These are phyloP conservation scores for Cucurbita moschata DNA, from an alignment of 306 rosid genomes.

Conservation along the genomic window DNA sequence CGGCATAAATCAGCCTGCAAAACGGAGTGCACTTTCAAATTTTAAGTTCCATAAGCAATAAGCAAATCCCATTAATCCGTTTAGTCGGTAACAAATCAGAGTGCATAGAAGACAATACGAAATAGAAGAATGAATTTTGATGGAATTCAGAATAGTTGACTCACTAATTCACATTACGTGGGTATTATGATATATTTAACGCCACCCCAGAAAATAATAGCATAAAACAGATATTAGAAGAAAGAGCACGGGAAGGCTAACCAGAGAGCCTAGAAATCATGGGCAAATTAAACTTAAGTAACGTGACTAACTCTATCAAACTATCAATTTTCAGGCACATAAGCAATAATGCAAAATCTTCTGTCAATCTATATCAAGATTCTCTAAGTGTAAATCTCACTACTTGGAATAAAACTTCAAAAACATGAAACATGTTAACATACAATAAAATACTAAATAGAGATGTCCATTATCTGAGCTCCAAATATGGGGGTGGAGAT, in stretches of 20 bases:
- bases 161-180: background rate
- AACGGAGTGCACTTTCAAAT: background rate
- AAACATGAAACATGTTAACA: background rate
- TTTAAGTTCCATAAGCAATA: background rate
- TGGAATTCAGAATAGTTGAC: background rate
- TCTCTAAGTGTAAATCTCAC: background rate
- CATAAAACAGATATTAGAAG: background rate
- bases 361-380: too few relatives aligned
- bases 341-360: background rate
- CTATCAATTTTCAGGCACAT: background rate
- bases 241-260: background rate
- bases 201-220: background rate
- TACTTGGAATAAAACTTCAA: background rate
- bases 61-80: background rate
- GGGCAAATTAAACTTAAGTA: background rate
- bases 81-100: background rate
- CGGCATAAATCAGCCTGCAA: slow-evolving; percentile 91
- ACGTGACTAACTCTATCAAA: background rate
- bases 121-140: background rate
- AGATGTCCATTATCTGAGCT: background rate
- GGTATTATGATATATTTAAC: background rate
- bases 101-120: background rate
- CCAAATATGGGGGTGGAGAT: background rate
- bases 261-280: background rate
- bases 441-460: background rate